A percentile compares a stretch with the other conserved stretches of the same genome.
phyloP scores from a whole-genome alignment of 2,329 filamentous ascomycete species.

The Gaeumannomyces sp. region DNA sequence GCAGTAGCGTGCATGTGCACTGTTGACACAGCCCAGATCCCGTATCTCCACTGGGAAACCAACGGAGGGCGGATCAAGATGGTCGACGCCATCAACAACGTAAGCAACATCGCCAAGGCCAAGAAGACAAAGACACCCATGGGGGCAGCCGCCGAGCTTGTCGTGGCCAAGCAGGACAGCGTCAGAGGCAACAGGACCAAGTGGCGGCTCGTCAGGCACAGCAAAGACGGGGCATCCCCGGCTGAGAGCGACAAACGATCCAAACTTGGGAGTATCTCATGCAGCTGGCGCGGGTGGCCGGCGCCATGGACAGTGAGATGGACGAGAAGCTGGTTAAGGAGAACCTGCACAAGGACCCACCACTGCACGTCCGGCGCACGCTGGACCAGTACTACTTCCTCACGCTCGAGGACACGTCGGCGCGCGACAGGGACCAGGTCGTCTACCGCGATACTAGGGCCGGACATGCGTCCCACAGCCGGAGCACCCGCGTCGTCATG shows the following conservation, averaged over 20 bases:
- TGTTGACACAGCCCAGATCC: constrained; percentile 25
- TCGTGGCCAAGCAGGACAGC: neutral
- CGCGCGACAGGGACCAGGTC: constrained; percentile 36
- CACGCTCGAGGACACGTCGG: constrained; percentile 31
- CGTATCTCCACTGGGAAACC: constrained; percentile 36
- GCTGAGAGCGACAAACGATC: neutral
- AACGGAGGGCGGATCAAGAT: constrained; percentile 25
- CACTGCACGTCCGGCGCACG: constrained; percentile 37
- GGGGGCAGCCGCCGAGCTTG: neutral
- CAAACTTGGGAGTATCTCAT: constrained; percentile 25
- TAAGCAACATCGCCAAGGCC: constrained; percentile 9
- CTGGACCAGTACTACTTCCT: constrained; percentile 40
- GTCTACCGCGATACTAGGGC: constrained; percentile 32
- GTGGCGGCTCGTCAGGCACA: neutral
- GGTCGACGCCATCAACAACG: constrained; percentile 21
- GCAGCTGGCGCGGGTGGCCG: constrained; percentile 27
- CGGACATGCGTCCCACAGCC: constrained; percentile 19
- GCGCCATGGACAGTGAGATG: constrained; percentile 28
- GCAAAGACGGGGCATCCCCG: neutral
- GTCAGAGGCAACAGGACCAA: neutral
- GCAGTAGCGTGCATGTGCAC: constrained; percentile 7
- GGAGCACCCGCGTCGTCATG: constrained; percentile 23
- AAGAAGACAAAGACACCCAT: neutral
- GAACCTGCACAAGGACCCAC: constrained; percentile 27
- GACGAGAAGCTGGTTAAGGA: constrained; percentile 28